Evolutionary conservation across 192 early-diverging fungal species (phyloP).

Genomic region (Backusella mclennaniae): DNA sequence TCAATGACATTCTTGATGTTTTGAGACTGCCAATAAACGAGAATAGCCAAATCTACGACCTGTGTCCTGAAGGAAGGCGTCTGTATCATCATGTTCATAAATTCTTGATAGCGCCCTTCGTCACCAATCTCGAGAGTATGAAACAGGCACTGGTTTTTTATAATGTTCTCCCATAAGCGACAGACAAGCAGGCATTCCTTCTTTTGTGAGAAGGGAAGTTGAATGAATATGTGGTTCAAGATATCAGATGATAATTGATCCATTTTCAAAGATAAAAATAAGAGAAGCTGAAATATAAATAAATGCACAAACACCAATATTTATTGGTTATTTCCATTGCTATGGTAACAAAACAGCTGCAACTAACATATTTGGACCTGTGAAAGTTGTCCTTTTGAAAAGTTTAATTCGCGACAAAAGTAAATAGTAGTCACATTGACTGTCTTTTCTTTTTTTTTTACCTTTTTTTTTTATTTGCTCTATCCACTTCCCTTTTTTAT

Average conservation of each 20-base stretch:
- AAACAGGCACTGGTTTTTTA: background rate
- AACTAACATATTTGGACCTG: no score
- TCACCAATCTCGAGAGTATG: background rate
- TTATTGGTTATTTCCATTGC: no score
- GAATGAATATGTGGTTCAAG: background rate
- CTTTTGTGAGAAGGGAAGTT: background rate
- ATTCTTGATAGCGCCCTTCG: background rate
- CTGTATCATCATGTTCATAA: background rate
- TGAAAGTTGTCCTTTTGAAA: background rate
- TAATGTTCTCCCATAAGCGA: background rate
- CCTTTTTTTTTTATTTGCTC: background rate
- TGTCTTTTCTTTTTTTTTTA: background rate
- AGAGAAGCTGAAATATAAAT: no score
- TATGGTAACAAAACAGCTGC: no score
- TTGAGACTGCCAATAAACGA: background rate
- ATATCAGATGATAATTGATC: no score
- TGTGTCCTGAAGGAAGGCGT: background rate
- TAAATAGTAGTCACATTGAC: background rate
- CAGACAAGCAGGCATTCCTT: background rate
- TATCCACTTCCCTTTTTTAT: background rate
- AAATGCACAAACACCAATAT: no score
- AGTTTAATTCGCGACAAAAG: background rate
- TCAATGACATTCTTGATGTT: background rate
- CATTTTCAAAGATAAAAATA: no score
- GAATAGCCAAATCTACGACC: background rate